phyloP scores from a whole-genome alignment of 2,329 filamentous ascomycete genomes.

The Ploettnerulaceae sp. region DNA sequence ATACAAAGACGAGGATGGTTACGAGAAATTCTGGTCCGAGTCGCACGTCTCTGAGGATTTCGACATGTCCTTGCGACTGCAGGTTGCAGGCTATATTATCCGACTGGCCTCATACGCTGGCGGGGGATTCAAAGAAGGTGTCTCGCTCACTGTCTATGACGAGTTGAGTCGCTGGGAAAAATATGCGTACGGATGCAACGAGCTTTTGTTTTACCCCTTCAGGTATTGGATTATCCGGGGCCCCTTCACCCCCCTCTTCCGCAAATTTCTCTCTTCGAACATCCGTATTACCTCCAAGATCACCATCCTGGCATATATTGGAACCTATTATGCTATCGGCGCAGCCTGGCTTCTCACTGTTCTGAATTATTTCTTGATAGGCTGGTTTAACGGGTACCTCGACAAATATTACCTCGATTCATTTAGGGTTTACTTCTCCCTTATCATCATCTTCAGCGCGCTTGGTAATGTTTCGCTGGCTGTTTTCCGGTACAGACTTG shows the following conservation, averaged over 20 bases:
- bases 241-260: slow-evolving; percentile 62
- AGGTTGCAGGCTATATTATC: slow-evolving; percentile 62
- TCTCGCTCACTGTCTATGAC: slow-evolving; percentile 68
- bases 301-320: slow-evolving; percentile 67
- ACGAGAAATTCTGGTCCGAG: slow-evolving; percentile 31
- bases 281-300: slow-evolving; percentile 64
- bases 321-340: slow-evolving; percentile 59
- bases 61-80: slow-evolving; percentile 67
- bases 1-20: slow-evolving; percentile 47
- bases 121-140: slow-evolving; percentile 68
- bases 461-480: slow-evolving; percentile 37
- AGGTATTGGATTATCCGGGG: slow-evolving; percentile 56
- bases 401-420: slow-evolving; percentile 65
- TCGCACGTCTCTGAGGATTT: slow-evolving; percentile 69
- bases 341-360: slow-evolving; percentile 62
- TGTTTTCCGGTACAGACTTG: slow-evolving; percentile 22
- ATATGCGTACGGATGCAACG: slow-evolving; percentile 67
- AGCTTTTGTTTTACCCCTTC: slow-evolving; percentile 65
- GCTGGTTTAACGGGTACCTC: slow-evolving; percentile 63
- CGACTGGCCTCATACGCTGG: slow-evolving; percentile 65
- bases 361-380: slow-evolving; percentile 66
- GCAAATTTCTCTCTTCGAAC: slow-evolving; percentile 53
- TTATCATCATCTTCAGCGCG: slow-evolving; percentile 60
- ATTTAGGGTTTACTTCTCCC: slow-evolving; percentile 58
- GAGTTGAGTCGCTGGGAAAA: slow-evolving; percentile 70